These are phyloP conservation scores for Neurospora tetrasperma DNA, from an alignment of 495 filamentous ascomycete species.

Conservation along the genomic window DNA sequence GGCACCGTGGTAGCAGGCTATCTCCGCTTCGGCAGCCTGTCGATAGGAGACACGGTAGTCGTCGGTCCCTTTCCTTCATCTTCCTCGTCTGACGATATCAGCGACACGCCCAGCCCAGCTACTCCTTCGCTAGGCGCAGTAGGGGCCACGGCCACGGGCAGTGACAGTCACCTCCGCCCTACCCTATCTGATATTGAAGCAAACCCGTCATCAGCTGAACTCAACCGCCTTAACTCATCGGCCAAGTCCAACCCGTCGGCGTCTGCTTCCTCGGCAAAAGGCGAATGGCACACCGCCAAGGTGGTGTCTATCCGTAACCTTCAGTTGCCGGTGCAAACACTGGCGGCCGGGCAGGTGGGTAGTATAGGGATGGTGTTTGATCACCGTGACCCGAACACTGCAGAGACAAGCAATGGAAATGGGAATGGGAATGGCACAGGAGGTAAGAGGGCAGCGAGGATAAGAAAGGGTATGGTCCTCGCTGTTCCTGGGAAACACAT, in stretches of 20 bases:
- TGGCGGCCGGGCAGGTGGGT: constrained; percentile 77
- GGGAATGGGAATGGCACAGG: constrained; percentile 11
- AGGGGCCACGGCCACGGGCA: neutral
- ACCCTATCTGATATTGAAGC: constrained; percentile 25
- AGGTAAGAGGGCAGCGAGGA: constrained; percentile 20
- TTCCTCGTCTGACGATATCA: constrained; percentile 20
- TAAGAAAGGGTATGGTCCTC: constrained; percentile 81
- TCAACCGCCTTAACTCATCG: constrained; percentile 23
- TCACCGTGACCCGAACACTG: neutral
- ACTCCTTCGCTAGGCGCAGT: constrained; percentile 6
- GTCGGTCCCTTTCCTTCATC: constrained; percentile 64
- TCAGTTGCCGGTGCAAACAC: constrained; percentile 66
- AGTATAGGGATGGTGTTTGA: constrained; percentile 65
- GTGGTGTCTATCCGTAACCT: constrained; percentile 83
- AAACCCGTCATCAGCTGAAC: constrained; percentile 33
- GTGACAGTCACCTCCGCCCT: constrained; percentile 21
- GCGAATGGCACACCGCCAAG: constrained; percentile 65
- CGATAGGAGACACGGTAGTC: constrained; percentile 66
- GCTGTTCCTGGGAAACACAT: constrained; percentile 45
- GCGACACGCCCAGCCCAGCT: constrained; percentile 22
- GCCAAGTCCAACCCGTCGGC: constrained; percentile 23
- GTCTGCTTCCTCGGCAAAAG: constrained; percentile 36
- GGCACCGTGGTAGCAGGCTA: constrained; percentile 70
- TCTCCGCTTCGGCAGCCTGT: constrained; percentile 65
- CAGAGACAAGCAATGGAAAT: constrained; percentile 7